Base-by-base conservation (phyloP, 768 basidiomycete species). In the Phlebiopsis gigantea region DNA sequence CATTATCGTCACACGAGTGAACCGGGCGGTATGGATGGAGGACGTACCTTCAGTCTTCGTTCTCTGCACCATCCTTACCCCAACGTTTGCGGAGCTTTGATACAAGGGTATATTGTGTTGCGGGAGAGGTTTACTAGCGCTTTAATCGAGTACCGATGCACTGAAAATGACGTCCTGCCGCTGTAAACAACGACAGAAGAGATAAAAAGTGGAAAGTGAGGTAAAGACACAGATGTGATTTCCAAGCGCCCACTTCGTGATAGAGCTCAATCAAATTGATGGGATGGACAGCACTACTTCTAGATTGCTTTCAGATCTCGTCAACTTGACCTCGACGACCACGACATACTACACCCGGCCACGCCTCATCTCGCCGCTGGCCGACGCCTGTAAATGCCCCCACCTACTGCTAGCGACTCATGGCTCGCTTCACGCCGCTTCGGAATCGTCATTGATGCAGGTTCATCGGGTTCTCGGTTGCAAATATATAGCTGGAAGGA, bases 401-500 rank as follows among this genome's bases (percentile, higher is more conserved):
- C 91, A 48, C 85, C 88, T 57, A 82, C 79, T 57, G 80, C 74
- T 53, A 77, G 77, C 62, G 83, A 91, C 68, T 72, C 85, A 59
- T 93, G 91, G 91, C 79, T 90, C 55, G 73, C 79, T 58, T 84
- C 83, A 55, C 85, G 93, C 62, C 84, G 87, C 64, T 96, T 93
- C 72, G 93, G 92, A 58, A 81, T 98, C 58, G 94, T 98, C 60
- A 92, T 99, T 71, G 97, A 99, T 77, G 97, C 97, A 68, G 97
- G 97, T 59, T 97, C 94, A 69, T 98, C 94, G 22, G 97, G 97
- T 26, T 98, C 96, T 4, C 78, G 97, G 53, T 76, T 98, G 31
- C 95, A 98, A 70, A 93, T 98, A 63, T 98, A 99, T 75, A 93
- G 91, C 69, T 99, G 96, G 97, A 81, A 81, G 61, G 88, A 98